These are phyloP conservation scores for Flammula alnicola DNA, from an alignment of 1,284 basidiomycete species.

Conservation along the genomic window DNA sequence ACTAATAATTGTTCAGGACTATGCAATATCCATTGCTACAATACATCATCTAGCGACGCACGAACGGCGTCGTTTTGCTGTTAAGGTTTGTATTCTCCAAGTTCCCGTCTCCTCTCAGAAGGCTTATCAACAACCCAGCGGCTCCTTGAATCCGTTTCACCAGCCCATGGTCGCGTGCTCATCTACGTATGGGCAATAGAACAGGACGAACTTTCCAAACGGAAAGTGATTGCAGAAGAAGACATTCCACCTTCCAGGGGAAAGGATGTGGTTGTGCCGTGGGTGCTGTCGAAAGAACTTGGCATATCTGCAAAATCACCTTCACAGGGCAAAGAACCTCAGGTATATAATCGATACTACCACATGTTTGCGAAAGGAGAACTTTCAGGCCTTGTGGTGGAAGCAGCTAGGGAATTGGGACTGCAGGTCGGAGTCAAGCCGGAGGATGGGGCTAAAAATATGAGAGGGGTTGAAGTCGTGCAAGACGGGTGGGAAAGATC, in stretches of 20 bases:
- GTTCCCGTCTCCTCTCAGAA: not conserved
- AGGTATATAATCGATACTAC: constrained; percentile 86
- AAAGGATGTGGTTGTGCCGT: constrained; percentile 54
- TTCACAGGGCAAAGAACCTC: constrained; percentile 30
- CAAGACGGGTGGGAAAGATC: constrained; percentile 87
- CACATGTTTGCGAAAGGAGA: constrained; percentile 91
- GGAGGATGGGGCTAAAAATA: constrained; percentile 17
- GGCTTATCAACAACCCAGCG: constrained; percentile 45
- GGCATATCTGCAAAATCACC: not conserved
- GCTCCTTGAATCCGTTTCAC: constrained; percentile 67
- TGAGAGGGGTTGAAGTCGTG: constrained; percentile 62
- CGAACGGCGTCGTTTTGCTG: constrained; percentile 69
- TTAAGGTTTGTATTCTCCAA: constrained; percentile 56
- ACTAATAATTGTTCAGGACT: constrained; percentile 64
- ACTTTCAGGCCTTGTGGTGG: constrained; percentile 60
- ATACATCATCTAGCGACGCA: constrained; percentile 91
- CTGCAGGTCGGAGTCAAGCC: constrained; percentile 50
- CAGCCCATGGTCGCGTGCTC: constrained; percentile 75
- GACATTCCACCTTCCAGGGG: constrained; percentile 26
- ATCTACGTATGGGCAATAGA: constrained; percentile 99
- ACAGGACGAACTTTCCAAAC: constrained; percentile 84
- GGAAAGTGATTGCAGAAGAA: constrained; percentile 37
- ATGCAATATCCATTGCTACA: constrained; percentile 93
- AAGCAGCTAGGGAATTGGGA: constrained; percentile 66
- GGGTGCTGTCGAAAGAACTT: constrained; percentile 39